phyloP scores from a whole-genome alignment of 805 yeast species.

The Ogataea trehalophila region DNA sequence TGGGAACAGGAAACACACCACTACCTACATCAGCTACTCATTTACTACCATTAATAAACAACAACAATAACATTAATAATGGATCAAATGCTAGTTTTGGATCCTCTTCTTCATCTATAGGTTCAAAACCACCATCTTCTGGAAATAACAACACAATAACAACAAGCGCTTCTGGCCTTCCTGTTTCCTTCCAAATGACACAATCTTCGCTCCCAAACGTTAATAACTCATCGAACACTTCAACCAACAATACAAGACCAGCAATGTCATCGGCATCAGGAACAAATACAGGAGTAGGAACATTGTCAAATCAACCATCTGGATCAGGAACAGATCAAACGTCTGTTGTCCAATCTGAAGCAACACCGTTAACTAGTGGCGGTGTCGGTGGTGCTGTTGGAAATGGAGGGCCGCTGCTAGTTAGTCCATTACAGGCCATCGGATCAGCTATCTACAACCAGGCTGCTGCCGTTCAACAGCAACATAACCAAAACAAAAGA shows the following conservation, averaged over 20 bases:
- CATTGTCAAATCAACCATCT: too few relatives aligned
- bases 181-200: not conserved
- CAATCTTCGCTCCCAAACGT: not conserved
- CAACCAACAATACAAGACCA: not conserved
- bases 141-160: not conserved
- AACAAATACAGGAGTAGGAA: slow-evolving; percentile 14
- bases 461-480: slow-evolving; percentile 16
- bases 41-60: slow-evolving; percentile 14
- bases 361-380: not conserved
- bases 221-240: not conserved
- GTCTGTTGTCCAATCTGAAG: not conserved
- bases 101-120: not conserved
- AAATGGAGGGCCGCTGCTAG: slow-evolving; percentile 1
- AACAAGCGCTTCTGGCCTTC: not conserved
- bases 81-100: not conserved
- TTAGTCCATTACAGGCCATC: slow-evolving; percentile 25
- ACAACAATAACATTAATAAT: slow-evolving; percentile 2
- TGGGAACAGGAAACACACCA: slow-evolving; percentile 41
- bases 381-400: not conserved
- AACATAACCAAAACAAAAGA: slow-evolving; percentile 1
- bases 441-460: slow-evolving; percentile 21
- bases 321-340: too few relatives aligned
- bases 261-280: slow-evolving; percentile 6
- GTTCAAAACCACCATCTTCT: not conserved
- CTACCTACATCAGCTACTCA: slow-evolving; percentile 29